These are phyloP conservation scores for Melampsora americana DNA, from an alignment of 1,284 basidiomycete genomes.

Conservation along the genomic window DNA sequence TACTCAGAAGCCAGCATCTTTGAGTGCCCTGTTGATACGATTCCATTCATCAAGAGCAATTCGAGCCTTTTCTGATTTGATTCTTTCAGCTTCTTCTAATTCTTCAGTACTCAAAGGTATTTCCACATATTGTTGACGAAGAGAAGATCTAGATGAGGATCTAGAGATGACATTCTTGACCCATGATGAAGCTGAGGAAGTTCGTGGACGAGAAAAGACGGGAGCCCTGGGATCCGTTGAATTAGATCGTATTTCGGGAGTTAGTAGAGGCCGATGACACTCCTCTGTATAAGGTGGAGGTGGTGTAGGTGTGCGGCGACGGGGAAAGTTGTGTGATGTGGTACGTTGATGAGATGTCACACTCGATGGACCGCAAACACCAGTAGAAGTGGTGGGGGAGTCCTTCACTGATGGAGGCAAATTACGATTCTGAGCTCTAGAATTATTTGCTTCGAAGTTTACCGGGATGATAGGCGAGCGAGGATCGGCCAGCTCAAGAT, in stretches of 20 bases:
- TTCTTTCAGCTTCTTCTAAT: slow-evolving; percentile 11
- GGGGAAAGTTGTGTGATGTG: not conserved
- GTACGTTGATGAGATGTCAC: not conserved
- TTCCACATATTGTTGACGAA: slow-evolving; percentile 30
- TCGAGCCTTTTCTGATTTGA: slow-evolving; percentile 22
- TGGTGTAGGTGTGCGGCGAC: not conserved
- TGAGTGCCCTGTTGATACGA: slow-evolving; percentile 25
- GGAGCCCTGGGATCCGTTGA: not conserved
- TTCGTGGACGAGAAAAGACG: slow-evolving; percentile 3
- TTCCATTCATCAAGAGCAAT: slow-evolving; percentile 36
- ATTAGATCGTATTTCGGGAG: not conserved
- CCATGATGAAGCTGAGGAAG: slow-evolving; percentile 32
- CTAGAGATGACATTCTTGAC: slow-evolving; percentile 25
- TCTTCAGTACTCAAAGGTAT: slow-evolving; percentile 26
- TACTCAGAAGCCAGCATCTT: slow-evolving; percentile 22
- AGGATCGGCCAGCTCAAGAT: not conserved
- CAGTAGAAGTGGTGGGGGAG: not conserved
- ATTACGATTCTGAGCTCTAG: not conserved
- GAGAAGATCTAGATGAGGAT: slow-evolving; percentile 24
- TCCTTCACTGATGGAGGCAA: not conserved
- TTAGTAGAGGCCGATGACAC: not conserved
- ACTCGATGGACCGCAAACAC: not conserved
- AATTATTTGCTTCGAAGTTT: not conserved
- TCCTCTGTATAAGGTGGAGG: slow-evolving; percentile 1
- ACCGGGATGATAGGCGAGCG: not conserved